phyloP scores from a whole-genome alignment of 1,284 basidiomycete genomes.

The Tetrapyrgos nigripes region DNA sequence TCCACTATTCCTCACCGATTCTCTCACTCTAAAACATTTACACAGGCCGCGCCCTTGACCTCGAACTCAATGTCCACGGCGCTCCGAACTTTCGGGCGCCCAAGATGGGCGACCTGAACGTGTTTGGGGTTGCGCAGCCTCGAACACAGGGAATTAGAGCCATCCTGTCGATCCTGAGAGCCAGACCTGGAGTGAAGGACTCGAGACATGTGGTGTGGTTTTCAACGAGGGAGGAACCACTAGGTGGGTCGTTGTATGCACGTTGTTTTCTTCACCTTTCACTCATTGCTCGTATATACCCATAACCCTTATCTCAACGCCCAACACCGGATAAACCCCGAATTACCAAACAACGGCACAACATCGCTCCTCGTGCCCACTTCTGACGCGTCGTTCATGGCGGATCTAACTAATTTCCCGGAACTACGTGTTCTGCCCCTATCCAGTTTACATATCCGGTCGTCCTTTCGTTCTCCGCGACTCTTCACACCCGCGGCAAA shows the following conservation, averaged over 20 bases:
- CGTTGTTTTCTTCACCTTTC: neutral
- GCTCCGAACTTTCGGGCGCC: conserved; percentile 96
- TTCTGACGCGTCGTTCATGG: too few species aligned
- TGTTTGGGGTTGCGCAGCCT: conserved; percentile 95
- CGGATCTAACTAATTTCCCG: too few species aligned
- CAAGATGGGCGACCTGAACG: conserved; percentile 78
- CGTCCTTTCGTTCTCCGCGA: conserved; percentile 97
- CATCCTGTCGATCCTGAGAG: conserved; percentile 88
- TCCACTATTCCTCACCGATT: conserved; percentile 3
- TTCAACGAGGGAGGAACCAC: conserved; percentile 84
- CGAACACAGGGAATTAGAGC: conserved; percentile 92
- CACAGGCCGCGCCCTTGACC: conserved; percentile 83
- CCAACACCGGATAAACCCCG: too few species aligned
- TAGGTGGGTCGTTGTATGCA: conserved; percentile 55
- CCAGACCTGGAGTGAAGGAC: conserved; percentile 68
- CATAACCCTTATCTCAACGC: too few species aligned
- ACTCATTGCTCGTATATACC: neutral
- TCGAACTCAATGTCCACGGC: conserved; percentile 93
- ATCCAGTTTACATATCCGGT: conserved; percentile 87
- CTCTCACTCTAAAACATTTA: neutral
- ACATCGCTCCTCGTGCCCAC: too few species aligned
- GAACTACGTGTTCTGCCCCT: neutral
- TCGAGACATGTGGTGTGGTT: conserved; percentile 84
- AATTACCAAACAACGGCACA: too few species aligned
- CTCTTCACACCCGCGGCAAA: conserved; percentile 83